These are phyloP conservation scores for Cytidiella melzeri DNA, from an alignment of 768 basidiomycete species.

Conservation along the genomic window DNA sequence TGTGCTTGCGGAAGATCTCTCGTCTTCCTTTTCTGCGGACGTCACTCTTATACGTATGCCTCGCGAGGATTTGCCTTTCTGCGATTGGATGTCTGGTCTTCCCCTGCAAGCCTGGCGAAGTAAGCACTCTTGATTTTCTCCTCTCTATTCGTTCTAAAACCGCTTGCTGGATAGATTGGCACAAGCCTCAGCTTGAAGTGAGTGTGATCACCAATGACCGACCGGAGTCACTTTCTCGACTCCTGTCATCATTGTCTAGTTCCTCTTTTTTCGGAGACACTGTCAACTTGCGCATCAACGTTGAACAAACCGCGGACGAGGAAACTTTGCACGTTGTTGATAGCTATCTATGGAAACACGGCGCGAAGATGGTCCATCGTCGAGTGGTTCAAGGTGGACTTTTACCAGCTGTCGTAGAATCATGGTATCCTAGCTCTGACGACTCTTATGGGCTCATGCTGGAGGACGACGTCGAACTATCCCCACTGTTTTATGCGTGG, in stretches of 20 bases:
- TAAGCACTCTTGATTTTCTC: slow-evolving; percentile 24
- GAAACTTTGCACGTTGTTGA: slow-evolving; percentile 51
- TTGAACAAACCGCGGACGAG: slow-evolving; percentile 68
- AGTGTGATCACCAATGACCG: slow-evolving; percentile 76
- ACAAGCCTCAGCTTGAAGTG: slow-evolving; percentile 60
- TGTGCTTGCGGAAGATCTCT: not conserved
- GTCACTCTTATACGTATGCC: slow-evolving; percentile 39
- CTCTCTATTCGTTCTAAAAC: no score
- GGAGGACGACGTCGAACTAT: slow-evolving; percentile 84
- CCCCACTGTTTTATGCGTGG: slow-evolving; percentile 83
- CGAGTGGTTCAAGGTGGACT: slow-evolving; percentile 76
- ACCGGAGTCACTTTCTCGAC: slow-evolving; percentile 60
- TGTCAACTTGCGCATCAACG: slow-evolving; percentile 58
- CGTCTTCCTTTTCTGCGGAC: slow-evolving; percentile 2
- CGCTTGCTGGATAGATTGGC: slow-evolving; percentile 53
- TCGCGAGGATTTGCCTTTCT: slow-evolving; percentile 41
- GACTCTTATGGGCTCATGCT: slow-evolving; percentile 74
- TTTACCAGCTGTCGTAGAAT: slow-evolving; percentile 79
- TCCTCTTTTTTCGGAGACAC: slow-evolving; percentile 66
- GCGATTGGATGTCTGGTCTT: slow-evolving; percentile 59
- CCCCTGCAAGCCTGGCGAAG: slow-evolving; percentile 53
- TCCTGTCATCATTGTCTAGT: slow-evolving; percentile 52
- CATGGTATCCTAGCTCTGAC: slow-evolving; percentile 77
- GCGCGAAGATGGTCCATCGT: slow-evolving; percentile 55
- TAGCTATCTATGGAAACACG: slow-evolving; percentile 54